A percentile compares a stretch with the other conserved stretches of the same genome.
Evolutionary conservation across 352 stramenopile genomes (phyloP).

Genomic region (Phytophthora fragariaefolia): DNA sequence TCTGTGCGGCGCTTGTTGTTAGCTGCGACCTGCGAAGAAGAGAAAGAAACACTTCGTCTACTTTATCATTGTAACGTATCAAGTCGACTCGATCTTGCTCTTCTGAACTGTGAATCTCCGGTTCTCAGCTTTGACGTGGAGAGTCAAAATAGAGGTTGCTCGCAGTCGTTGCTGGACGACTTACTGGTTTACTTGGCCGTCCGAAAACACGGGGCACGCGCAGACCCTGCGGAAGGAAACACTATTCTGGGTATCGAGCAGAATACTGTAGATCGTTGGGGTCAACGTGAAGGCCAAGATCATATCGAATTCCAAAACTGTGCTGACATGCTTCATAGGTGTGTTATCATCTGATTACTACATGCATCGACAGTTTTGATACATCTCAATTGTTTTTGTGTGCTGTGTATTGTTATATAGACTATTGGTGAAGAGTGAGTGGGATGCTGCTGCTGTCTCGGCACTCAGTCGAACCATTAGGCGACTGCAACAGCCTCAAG

Average conservation of each 20-base stretch:
- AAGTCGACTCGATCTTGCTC: slow-evolving; percentile 6
- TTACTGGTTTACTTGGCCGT: slow-evolving; percentile 38
- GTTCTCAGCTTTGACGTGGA: slow-evolving; percentile 5
- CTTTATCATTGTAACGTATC: slow-evolving; percentile 13
- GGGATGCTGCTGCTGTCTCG: slow-evolving; percentile 20
- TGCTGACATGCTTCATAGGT: slow-evolving; percentile 23
- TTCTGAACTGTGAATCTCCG: slow-evolving; percentile 20
- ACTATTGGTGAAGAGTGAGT: slow-evolving; percentile 32
- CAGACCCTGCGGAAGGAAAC: slow-evolving; percentile 8
- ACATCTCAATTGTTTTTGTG: not conserved
- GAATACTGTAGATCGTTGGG: slow-evolving; percentile 18
- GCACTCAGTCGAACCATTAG: slow-evolving; percentile 26
- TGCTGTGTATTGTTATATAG: slow-evolving; percentile 17
- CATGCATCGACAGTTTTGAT: not conserved
- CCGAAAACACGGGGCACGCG: slow-evolving; percentile 17
- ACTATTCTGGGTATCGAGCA: slow-evolving; percentile 14
- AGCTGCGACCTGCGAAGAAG: slow-evolving; percentile 6
- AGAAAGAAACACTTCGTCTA: slow-evolving; percentile 20
- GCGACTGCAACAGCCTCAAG: slow-evolving; percentile 46
- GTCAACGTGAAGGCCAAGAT: slow-evolving; percentile 1
- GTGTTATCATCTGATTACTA: not conserved
- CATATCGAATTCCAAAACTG: slow-evolving; percentile 3
- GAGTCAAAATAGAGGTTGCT: slow-evolving; percentile 14
- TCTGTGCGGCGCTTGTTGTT: slow-evolving; percentile 25
- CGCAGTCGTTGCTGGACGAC: slow-evolving; percentile 42